phyloP scores from a whole-genome alignment of 2,329 filamentous ascomycete species.

The Epichloe gansuensis region DNA sequence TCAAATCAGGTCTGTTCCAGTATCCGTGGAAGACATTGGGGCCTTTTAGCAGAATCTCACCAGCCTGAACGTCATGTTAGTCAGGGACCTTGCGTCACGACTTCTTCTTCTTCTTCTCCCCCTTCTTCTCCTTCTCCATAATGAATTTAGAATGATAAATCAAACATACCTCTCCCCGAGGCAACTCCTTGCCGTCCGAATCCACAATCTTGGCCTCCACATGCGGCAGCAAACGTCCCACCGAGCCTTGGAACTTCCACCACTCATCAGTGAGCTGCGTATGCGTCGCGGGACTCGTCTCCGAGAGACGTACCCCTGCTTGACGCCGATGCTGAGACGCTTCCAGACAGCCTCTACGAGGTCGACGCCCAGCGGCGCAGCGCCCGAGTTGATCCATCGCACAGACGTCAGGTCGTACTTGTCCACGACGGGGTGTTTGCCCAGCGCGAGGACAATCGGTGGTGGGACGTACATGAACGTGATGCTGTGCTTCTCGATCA shows the following conservation, averaged over 20 bases:
- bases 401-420: conserved; percentile 71
- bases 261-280: conserved; percentile 64
- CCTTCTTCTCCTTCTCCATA: neutral
- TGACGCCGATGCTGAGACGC: conserved; percentile 65
- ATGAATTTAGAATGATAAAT: too few species aligned
- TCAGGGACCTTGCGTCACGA: too few species aligned
- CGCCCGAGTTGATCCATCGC: conserved; percentile 76
- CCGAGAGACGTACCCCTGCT: conserved; percentile 84
- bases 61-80: conserved; percentile 2
- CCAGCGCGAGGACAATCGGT: conserved; percentile 66
- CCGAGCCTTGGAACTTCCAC: conserved; percentile 62
- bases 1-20: conserved; percentile 58
- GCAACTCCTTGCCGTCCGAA: conserved; percentile 40
- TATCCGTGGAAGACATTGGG: conserved; percentile 75
- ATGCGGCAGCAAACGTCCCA: conserved; percentile 66
- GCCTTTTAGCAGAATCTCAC: conserved; percentile 67
- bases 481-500: conserved; percentile 62
- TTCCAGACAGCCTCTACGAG: conserved; percentile 64
- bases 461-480: conserved; percentile 76
- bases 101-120: neutral
- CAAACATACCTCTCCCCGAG: conserved; percentile 30
- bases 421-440: conserved; percentile 64
- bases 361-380: conserved; percentile 71
- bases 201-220: conserved; percentile 73
- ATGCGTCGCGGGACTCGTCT: conserved; percentile 71